phyloP scores from a whole-genome alignment of 176 grass and related monocot genomes.

The Juncus effusus region DNA sequence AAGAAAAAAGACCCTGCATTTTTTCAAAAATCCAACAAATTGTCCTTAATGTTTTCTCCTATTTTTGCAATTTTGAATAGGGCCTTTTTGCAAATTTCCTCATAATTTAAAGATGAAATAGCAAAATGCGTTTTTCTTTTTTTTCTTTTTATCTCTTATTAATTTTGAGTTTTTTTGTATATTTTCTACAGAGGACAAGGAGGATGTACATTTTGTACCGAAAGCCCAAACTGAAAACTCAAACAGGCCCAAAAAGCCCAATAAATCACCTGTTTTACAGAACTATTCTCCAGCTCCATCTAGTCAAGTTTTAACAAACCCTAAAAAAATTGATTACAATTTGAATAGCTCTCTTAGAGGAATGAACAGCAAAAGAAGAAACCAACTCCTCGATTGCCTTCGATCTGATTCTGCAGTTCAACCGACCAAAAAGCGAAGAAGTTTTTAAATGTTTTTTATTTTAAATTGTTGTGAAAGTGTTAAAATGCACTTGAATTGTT shows the following conservation, averaged over 20 bases:
- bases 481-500: background rate
- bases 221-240: conserved; percentile 2
- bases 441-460: background rate
- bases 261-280: background rate
- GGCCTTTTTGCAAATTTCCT: too few relatives aligned
- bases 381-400: conserved; percentile 37
- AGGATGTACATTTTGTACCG: conserved; percentile 37
- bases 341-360: conserved; percentile 44
- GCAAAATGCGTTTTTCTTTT: too few relatives aligned
- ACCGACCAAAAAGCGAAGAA: background rate
- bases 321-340: conserved; percentile 36
- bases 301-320: background rate
- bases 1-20: too few relatives aligned
- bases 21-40: too few relatives aligned
- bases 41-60: too few relatives aligned
- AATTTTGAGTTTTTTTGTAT: background rate
- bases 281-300: conserved; percentile 1
- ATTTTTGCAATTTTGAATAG: too few relatives aligned
- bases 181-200: conserved; percentile 30
- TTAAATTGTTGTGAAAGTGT: background rate
- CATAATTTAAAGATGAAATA: too few relatives aligned
- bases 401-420: background rate
- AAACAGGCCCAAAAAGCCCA: conserved; percentile 8
- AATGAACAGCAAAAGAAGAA: conserved; percentile 41
- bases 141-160: too few relatives aligned